Percentiles rank a stretch among this genome's conserved stretches.
phyloP scores from a whole-genome alignment of 495 filamentous ascomycete species.

The Penicillium crystallinum region DNA sequence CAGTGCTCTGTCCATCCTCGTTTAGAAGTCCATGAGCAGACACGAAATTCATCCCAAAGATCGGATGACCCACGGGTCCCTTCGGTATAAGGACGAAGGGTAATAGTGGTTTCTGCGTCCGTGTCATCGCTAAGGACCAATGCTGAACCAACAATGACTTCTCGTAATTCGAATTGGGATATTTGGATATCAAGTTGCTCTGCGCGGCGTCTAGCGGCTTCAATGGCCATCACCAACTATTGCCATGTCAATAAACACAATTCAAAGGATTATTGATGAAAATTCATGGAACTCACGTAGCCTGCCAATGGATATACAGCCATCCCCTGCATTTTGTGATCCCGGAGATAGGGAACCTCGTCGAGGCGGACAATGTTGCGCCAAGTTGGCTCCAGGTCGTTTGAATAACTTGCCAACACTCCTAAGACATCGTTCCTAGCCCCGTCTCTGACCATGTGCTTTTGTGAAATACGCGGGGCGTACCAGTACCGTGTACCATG shows the following conservation, averaged over 20 bases:
- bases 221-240: conserved; percentile 43
- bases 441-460: conserved; percentile 29
- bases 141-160: conserved; percentile 37
- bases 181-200: conserved; percentile 11
- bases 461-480: conserved; percentile 44
- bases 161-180: conserved; percentile 29
- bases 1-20: conserved; percentile 35
- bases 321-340: conserved; percentile 44
- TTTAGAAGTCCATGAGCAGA: conserved; percentile 29
- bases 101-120: conserved; percentile 38
- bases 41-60: conserved; percentile 35
- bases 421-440: conserved; percentile 54
- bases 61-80: conserved; percentile 33
- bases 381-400: conserved; percentile 38
- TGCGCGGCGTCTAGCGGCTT: conserved; percentile 35
- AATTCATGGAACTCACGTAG: conserved; percentile 28
- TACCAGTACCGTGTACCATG: conserved; percentile 34
- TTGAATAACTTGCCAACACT: conserved; percentile 23
- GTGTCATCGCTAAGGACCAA: conserved; percentile 38
- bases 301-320: conserved; percentile 46
- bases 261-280: not conserved
- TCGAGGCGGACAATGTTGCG: conserved; percentile 41
- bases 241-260: too few species aligned
- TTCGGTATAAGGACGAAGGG: conserved; percentile 35
- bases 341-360: conserved; percentile 47